phyloP scores from a whole-genome alignment of 805 yeast genomes.

The Hanseniaspora meyeri region DNA sequence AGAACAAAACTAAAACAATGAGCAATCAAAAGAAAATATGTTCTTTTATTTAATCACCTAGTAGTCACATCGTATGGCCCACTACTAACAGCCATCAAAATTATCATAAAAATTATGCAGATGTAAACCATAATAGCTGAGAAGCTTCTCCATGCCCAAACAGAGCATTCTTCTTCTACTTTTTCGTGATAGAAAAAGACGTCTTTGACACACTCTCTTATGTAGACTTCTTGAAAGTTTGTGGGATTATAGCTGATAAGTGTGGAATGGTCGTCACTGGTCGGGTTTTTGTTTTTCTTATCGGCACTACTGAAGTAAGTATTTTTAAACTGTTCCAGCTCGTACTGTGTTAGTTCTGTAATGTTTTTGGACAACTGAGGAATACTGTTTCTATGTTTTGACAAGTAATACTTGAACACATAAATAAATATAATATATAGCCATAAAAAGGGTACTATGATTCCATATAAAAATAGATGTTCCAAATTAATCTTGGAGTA shows the following conservation, averaged over 20 bases:
- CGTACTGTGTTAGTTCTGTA: background rate
- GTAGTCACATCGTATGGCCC: too few relatives aligned
- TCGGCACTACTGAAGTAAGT: background rate
- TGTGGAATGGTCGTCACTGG: background rate
- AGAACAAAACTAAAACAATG: too few relatives aligned
- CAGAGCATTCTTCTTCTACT: background rate
- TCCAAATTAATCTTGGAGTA: background rate
- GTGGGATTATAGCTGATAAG: background rate
- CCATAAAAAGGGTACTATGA: constrained; percentile 6
- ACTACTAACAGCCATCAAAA: background rate
- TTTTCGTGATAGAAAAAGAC: background rate
- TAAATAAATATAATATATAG: background rate
- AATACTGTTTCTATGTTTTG: background rate
- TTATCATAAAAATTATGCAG: background rate
- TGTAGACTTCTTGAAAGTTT: background rate
- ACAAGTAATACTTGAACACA: background rate
- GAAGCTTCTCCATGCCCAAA: background rate
- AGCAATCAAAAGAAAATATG: too few relatives aligned
- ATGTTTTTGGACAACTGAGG: background rate
- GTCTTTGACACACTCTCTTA: background rate
- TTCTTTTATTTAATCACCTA: too few relatives aligned
- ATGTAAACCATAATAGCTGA: background rate
- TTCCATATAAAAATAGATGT: background rate
- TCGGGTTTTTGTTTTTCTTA: background rate
- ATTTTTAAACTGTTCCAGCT: background rate